These are phyloP conservation scores for Penstemon davidsonii DNA, from an alignment of 257 asterid genomes.

Conservation along the genomic window DNA sequence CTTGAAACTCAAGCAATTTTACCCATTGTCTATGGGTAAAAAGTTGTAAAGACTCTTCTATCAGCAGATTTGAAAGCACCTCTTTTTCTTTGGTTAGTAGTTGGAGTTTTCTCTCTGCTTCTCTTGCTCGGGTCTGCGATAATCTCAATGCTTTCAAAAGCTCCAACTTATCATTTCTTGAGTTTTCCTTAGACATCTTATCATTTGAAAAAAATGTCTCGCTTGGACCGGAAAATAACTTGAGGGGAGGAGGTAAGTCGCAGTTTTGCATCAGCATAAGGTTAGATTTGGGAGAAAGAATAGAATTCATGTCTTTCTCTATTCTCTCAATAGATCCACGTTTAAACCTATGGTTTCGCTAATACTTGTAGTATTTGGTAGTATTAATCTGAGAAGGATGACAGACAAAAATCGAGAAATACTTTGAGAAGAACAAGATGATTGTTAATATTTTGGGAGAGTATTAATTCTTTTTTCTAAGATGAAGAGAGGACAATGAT, in stretches of 20 bases:
- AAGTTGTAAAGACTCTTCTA: conserved; percentile 42
- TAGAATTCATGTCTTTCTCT: conserved; percentile 25
- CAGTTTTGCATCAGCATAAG: conserved; percentile 59
- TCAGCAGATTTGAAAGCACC: conserved; percentile 37
- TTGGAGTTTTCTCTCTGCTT: conserved; percentile 55
- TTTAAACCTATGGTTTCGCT: conserved; percentile 24
- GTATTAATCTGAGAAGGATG: background rate
- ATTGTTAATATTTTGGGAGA: conserved; percentile 10
- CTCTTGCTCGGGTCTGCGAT: conserved; percentile 69
- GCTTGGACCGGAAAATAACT: conserved; percentile 43
- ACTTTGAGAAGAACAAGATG: conserved; percentile 1
- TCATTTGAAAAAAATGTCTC: conserved; percentile 17
- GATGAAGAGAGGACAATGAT: background rate
- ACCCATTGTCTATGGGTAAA: conserved; percentile 54
- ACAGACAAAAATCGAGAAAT: background rate
- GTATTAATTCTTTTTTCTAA: background rate
- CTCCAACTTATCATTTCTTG: conserved; percentile 39
- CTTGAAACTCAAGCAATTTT: conserved; percentile 43
- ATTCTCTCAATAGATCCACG: conserved; percentile 23
- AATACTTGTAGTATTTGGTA: background rate
- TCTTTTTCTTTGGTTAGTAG: conserved; percentile 42
- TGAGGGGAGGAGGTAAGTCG: conserved; percentile 69
- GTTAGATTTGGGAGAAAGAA: conserved; percentile 30
- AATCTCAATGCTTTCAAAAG: conserved; percentile 52
- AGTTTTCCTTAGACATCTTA: background rate